These are phyloP conservation scores for Tetrahymena elliotti DNA, from an alignment of 73 alveolate genomes.

Conservation along the genomic window DNA sequence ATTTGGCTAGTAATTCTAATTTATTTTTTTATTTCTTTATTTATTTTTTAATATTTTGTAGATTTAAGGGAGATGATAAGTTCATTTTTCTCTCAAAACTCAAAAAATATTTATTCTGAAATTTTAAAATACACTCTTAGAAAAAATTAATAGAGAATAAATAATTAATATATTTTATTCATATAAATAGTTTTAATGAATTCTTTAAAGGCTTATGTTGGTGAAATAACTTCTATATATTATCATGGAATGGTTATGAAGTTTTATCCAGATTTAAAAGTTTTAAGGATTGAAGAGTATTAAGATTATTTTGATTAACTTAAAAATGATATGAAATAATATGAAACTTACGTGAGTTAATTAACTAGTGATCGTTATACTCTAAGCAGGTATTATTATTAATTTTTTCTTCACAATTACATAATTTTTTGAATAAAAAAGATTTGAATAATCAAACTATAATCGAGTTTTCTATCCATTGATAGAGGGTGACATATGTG, in stretches of 20 bases:
- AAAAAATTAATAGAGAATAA: background rate
- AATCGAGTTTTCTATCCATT: background rate
- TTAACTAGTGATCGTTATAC: background rate
- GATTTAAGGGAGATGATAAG: too few relatives aligned
- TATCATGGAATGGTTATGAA: background rate
- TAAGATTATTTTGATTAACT: background rate
- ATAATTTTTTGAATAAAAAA: background rate
- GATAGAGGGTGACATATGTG: background rate
- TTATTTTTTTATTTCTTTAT: background rate
- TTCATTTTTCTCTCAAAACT: too few relatives aligned
- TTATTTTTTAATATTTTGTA: too few relatives aligned
- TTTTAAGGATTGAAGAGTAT: background rate
- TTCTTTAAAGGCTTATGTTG: background rate
- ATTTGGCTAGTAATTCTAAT: background rate
- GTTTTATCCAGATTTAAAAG: background rate
- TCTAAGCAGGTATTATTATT: background rate
- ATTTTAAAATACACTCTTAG: background rate
- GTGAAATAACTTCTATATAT: background rate
- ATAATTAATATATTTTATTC: background rate
- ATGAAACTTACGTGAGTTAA: background rate
- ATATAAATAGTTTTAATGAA: background rate
- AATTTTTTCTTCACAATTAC: background rate
- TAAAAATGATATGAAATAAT: background rate
- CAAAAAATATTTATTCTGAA: too few relatives aligned
- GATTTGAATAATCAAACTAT: background rate